These are phyloP conservation scores for Zasmidium angulare DNA, from an alignment of 2,329 filamentous ascomycete species.

Conservation along the genomic window DNA sequence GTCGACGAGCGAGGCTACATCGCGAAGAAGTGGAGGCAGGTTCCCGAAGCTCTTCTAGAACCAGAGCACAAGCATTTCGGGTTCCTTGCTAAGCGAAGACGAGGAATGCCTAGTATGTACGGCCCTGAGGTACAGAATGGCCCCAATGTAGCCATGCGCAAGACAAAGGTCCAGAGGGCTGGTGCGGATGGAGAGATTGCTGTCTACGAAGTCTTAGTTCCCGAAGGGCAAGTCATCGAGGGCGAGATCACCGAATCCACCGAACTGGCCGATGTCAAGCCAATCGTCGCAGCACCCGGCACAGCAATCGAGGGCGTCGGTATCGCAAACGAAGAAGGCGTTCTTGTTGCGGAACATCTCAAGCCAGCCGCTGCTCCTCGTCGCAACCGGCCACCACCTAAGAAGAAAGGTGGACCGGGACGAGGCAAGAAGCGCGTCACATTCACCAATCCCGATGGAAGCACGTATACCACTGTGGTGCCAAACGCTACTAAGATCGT, in stretches of 20 bases:
- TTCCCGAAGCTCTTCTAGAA: constrained; percentile 58
- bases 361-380: constrained; percentile 39
- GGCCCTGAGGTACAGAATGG: constrained; percentile 33
- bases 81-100: constrained; percentile 62
- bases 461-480: constrained; percentile 41
- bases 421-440: constrained; percentile 75
- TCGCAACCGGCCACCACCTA: constrained; percentile 75
- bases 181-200: constrained; percentile 72
- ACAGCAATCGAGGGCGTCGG: constrained; percentile 60
- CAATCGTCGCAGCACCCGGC: constrained; percentile 55
- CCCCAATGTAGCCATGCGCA: constrained; percentile 58
- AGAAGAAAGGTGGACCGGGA: constrained; percentile 71
- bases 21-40: constrained; percentile 57
- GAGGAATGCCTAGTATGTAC: constrained; percentile 58
- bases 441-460: constrained; percentile 50
- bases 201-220: constrained; percentile 78
- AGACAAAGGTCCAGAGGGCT: constrained; percentile 73
- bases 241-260: constrained; percentile 71
- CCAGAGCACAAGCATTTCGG: constrained; percentile 54
- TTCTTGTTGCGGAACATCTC: constrained; percentile 51
- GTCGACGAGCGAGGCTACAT: constrained; percentile 50
- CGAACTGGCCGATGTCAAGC: constrained; percentile 45
- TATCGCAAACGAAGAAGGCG: constrained; percentile 61
- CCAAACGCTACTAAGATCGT: constrained; percentile 39
- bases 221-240: constrained; percentile 75